A percentile compares a stretch with the other conserved stretches of the same genome.
These are phyloP conservation scores for Coemansia sp. DNA, from an alignment of 192 early-diverging fungal genomes.

Conservation along the genomic window DNA sequence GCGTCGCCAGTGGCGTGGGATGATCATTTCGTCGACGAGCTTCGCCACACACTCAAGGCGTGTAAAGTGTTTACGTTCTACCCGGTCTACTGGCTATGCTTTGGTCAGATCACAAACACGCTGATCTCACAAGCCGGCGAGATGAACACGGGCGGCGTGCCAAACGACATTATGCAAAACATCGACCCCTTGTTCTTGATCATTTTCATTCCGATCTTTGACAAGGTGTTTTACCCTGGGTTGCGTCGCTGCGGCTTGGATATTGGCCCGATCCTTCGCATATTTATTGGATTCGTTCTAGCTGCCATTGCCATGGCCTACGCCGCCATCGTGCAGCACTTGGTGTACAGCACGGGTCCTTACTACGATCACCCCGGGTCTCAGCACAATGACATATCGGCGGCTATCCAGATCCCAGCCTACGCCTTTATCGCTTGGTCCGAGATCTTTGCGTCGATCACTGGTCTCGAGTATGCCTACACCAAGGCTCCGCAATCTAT, in stretches of 20 bases:
- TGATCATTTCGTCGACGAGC: constrained; percentile 39
- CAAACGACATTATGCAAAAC: constrained; percentile 72
- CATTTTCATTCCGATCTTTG: constrained; percentile 72
- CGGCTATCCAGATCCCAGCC: constrained; percentile 60
- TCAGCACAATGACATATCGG: constrained; percentile 60
- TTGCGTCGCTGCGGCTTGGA: constrained; percentile 57
- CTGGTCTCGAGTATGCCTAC: constrained; percentile 72
- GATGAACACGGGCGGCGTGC: constrained; percentile 60
- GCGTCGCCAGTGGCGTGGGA: constrained; percentile 13
- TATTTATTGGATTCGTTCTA: constrained; percentile 69
- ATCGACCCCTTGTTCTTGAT: constrained; percentile 70
- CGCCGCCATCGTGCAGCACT: constrained; percentile 63
- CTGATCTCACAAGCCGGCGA: constrained; percentile 63
- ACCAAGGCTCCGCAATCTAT: constrained; percentile 63
- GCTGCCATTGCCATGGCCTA: constrained; percentile 62
- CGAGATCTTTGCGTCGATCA: constrained; percentile 73
- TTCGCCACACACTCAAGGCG: constrained; percentile 23
- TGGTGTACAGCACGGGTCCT: constrained; percentile 62
- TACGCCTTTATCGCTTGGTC: constrained; percentile 66
- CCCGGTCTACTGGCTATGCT: constrained; percentile 52
- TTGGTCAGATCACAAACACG: constrained; percentile 66
- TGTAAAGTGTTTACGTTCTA: constrained; percentile 45
- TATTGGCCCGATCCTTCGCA: constrained; percentile 66
- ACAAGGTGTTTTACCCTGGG: constrained; percentile 63
- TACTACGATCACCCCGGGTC: constrained; percentile 57